phyloP scores from a whole-genome alignment of 768 basidiomycete genomes.

The Fomitopsis serialis region DNA sequence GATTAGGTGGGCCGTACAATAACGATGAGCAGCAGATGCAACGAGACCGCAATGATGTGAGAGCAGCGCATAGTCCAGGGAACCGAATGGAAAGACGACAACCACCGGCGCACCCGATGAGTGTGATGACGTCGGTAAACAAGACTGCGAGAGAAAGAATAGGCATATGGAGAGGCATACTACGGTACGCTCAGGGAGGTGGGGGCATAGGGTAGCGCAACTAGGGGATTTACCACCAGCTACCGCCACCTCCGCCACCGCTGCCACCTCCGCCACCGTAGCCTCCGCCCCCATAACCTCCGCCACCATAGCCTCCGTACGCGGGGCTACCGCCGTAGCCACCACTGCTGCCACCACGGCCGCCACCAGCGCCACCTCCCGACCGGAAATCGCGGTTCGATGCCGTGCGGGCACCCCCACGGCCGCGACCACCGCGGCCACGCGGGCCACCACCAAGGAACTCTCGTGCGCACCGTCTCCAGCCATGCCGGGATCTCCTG shows the following conservation, averaged over 20 bases:
- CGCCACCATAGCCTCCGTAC: conserved; percentile 25
- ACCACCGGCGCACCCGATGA: conserved; percentile 1
- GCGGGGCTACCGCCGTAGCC: conserved; percentile 26
- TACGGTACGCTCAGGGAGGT: background rate
- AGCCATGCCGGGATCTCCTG: conserved; percentile 93
- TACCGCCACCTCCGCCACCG: conserved; percentile 23
- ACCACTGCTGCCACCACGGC: conserved; percentile 22
- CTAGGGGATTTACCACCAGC: conserved; percentile 42
- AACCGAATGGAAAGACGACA: conserved; percentile 17
- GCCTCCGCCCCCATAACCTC: conserved; percentile 22
- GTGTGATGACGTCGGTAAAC: conserved; percentile 11
- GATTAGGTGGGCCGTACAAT: conserved; percentile 36
- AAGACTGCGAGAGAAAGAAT: background rate
- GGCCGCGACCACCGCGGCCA: conserved; percentile 49
- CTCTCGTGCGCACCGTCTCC: conserved; percentile 79
- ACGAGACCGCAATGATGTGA: conserved; percentile 48
- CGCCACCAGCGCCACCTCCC: conserved; percentile 30
- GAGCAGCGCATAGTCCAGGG: conserved; percentile 47
- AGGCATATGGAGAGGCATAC: background rate
- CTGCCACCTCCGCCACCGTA: conserved; percentile 20
- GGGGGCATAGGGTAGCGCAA: background rate
- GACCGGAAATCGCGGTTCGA: conserved; percentile 37
- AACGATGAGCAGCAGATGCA: conserved; percentile 43
- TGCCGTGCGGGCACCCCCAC: conserved; percentile 45
- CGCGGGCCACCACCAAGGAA: conserved; percentile 58